Evolutionary conservation across 805 yeast species (phyloP).

Genomic region (Saturnispora galanensis): DNA sequence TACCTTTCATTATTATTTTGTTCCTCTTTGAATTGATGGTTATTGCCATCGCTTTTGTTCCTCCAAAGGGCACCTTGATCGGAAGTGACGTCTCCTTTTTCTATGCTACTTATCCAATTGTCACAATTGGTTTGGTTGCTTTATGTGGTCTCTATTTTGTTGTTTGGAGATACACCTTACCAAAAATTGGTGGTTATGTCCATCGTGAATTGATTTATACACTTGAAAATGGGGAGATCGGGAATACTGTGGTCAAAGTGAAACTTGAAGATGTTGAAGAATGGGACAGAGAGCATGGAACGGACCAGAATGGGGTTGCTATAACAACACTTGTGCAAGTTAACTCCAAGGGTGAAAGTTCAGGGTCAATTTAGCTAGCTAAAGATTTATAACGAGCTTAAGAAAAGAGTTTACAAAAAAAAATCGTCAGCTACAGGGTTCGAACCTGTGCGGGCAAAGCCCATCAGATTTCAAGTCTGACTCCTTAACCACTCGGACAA

Average conservation of each 20-base stretch:
- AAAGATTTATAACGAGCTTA: too few relatives aligned
- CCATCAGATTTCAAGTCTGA: too few relatives aligned
- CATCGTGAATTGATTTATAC: conserved; percentile 26
- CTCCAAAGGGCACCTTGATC: conserved; percentile 31
- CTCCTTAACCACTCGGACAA: too few relatives aligned
- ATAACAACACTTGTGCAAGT: not conserved
- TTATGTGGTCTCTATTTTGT: conserved; percentile 28
- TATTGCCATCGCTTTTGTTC: conserved; percentile 34
- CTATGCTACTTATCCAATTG: conserved; percentile 33
- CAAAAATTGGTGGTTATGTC: conserved; percentile 25
- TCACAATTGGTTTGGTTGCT: conserved; percentile 27
- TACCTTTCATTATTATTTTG: conserved; percentile 26
- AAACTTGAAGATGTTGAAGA: conserved; percentile 22
- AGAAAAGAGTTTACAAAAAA: too few relatives aligned
- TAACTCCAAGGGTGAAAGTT: too few relatives aligned
- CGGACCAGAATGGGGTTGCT: conserved; percentile 10
- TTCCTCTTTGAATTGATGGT: conserved; percentile 29
- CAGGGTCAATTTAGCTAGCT: too few relatives aligned
- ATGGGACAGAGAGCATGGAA: conserved; percentile 24
- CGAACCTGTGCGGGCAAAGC: too few relatives aligned
- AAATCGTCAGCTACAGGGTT: too few relatives aligned
- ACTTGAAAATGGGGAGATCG: conserved; percentile 31
- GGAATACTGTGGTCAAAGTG: conserved; percentile 32
- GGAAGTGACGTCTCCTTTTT: conserved; percentile 36
- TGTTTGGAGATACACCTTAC: conserved; percentile 30